Evolutionary conservation across 2,329 filamentous ascomycete species (phyloP).

Genomic region (Hortaea werneckii): DNA sequence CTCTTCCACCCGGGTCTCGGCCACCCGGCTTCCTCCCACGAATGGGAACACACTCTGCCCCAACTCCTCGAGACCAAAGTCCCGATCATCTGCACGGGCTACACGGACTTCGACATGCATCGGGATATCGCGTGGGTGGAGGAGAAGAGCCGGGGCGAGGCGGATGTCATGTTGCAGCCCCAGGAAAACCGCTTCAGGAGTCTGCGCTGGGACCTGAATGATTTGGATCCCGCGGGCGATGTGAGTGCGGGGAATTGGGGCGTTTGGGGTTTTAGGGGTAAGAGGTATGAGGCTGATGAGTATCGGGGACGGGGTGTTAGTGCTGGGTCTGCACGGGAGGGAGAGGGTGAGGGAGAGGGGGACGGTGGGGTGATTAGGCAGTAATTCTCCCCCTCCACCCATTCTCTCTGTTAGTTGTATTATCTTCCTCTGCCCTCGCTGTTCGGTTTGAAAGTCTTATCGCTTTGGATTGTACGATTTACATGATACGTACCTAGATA

Average conservation of each 20-base stretch:
- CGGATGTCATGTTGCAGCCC: conserved; percentile 82
- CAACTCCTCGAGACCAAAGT: conserved; percentile 89
- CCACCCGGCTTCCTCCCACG: conserved; percentile 83
- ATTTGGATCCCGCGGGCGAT: conserved; percentile 76
- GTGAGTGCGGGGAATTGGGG: conserved; percentile 96
- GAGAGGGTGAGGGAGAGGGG: too few species aligned
- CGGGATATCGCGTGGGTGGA: conserved; percentile 84
- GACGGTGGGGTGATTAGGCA: too few species aligned
- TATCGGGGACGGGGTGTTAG: conserved; percentile 12
- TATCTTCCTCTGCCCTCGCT: too few species aligned
- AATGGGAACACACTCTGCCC: conserved; percentile 88
- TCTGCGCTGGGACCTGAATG: conserved; percentile 92
- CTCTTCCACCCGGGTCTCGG: conserved; percentile 94
- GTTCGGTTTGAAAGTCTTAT: too few species aligned
- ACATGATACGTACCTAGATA: too few species aligned
- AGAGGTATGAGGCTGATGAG: conserved; percentile 64
- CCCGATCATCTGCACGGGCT: conserved; percentile 87
- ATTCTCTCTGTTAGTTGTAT: too few species aligned
- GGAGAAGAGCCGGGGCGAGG: conserved; percentile 76
- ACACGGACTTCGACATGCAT: conserved; percentile 91
- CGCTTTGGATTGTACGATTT: too few species aligned
- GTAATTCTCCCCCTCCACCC: too few species aligned
- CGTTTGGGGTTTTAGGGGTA: conserved; percentile 92
- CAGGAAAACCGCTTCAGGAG: conserved; percentile 93
- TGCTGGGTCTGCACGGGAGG: too few species aligned